Evolutionary conservation across 495 filamentous ascomycete genomes (phyloP).

Genomic region (Thozetella sp.): DNA sequence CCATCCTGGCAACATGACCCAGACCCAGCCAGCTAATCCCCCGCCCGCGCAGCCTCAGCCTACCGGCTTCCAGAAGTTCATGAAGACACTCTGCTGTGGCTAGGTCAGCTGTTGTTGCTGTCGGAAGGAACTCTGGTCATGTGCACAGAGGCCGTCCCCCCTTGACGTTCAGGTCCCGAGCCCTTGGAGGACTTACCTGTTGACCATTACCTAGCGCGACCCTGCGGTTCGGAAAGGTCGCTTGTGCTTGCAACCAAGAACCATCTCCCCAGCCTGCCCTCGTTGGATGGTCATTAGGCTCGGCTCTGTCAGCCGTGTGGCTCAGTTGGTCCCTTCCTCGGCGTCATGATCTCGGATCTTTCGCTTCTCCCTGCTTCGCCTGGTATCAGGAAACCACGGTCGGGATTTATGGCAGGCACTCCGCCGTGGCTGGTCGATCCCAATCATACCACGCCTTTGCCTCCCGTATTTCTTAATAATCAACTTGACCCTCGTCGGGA

Average conservation of each 20-base stretch:
- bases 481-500: constrained; percentile 21
- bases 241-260: too few relatives aligned
- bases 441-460: constrained; percentile 3
- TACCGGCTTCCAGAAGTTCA: constrained; percentile 69
- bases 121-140: constrained; percentile 8
- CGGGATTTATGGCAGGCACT: constrained; percentile 10
- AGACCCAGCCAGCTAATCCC: constrained; percentile 40
- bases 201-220: too few relatives aligned
- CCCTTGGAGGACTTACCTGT: too few relatives aligned
- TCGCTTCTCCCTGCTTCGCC: too few relatives aligned
- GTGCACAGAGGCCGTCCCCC: constrained; percentile 2
- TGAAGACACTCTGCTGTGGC: constrained; percentile 84
- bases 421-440: constrained; percentile 8
- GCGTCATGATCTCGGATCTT: too few relatives aligned
- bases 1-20: constrained; percentile 56
- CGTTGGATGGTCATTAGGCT: too few relatives aligned
- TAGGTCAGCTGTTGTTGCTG: constrained; percentile 35
- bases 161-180: not conserved
- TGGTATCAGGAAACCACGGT: too few relatives aligned
- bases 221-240: too few relatives aligned
- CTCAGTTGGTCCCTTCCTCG: too few relatives aligned
- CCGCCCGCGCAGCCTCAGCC: constrained; percentile 46
- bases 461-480: constrained; percentile 24
- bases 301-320: too few relatives aligned
- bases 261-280: too few relatives aligned